phyloP scores from a whole-genome alignment of 2,329 filamentous ascomycete species.

The Paraphoma sp. region DNA sequence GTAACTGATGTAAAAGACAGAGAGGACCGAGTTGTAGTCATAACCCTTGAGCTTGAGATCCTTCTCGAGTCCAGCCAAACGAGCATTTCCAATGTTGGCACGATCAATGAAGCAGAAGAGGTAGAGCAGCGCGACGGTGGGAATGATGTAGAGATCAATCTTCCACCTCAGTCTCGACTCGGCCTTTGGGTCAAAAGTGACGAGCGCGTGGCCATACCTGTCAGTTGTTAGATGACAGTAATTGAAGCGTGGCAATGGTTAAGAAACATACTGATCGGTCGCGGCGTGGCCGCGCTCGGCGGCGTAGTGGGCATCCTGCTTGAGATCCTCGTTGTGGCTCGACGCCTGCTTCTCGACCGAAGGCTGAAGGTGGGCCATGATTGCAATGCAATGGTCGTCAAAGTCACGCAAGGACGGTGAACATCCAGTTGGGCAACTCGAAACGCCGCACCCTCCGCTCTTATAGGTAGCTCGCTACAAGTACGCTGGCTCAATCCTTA shows the following conservation, averaged over 20 bases:
- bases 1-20: conserved; percentile 75
- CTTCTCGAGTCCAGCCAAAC: conserved; percentile 68
- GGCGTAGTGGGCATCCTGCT: conserved; percentile 31
- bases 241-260: background rate
- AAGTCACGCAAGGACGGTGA: background rate
- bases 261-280: conserved; percentile 37
- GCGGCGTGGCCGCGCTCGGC: conserved; percentile 39
- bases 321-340: conserved; percentile 37
- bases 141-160: conserved; percentile 70
- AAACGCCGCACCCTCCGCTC: conserved; percentile 10
- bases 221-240: conserved; percentile 10
- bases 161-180: conserved; percentile 67
- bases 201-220: conserved; percentile 42
- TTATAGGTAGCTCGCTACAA: conserved; percentile 4
- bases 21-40: conserved; percentile 73
- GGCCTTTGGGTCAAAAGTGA: conserved; percentile 60
- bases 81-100: conserved; percentile 78
- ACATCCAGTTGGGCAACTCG: conserved; percentile 6
- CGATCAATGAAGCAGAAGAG: conserved; percentile 78
- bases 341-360: conserved; percentile 21
- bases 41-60: conserved; percentile 67
- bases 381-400: background rate
- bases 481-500: background rate
- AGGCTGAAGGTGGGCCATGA: conserved; percentile 13
- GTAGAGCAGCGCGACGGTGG: conserved; percentile 71